Evolutionary conservation across 2,329 filamentous ascomycete species (phyloP), one percentile per base, ranked within the genome.

Genomic region (Alternaria incomplexa): DNA sequence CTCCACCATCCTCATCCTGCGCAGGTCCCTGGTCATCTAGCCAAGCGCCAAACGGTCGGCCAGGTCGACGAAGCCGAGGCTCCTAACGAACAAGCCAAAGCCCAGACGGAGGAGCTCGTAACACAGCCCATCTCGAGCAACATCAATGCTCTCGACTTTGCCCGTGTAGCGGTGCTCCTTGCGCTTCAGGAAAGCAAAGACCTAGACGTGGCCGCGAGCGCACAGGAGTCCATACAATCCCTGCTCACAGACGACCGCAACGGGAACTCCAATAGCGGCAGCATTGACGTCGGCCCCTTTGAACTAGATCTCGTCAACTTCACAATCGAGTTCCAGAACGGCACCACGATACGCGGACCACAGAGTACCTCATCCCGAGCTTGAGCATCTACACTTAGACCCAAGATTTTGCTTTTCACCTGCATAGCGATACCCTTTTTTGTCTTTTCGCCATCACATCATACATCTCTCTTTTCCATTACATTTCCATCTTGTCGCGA

Each of bases 111-210:
- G 28, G 23, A 71, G 15, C 60, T 71, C 45, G 50, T 77, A 23
- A 70, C 67, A 1, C 65, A 78, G 20, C 76, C 77, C 1, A 69
- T 79, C 17, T 77, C 74, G 4, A 79, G 76, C 68, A 78, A 79
- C 54, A 69, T 76, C 3, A 77, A 71, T 0, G 74, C 77, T 2
- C 63, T 83, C 25, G 81, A 84, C 64, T 85, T 85, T 66, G 83
- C 83, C 3, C 79, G 82, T 22, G 68, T 82, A 15, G 79, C 80
- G 13, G 80, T 85, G 13, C 77, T 85, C 5, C 79, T 83, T 40
- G 76, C 83, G 12, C 72, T 85, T 13, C 82, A 85, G 64, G 75
- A 80, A 26, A 79, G 78, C 7, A 73, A 77, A 6, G 70, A 79
- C 30, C 62, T 85, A 2, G 72, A 81, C 48, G 70, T 68, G 4